phyloP scores from a whole-genome alignment of 2,329 filamentous ascomycete species.

The Colletotrichum melonis region DNA sequence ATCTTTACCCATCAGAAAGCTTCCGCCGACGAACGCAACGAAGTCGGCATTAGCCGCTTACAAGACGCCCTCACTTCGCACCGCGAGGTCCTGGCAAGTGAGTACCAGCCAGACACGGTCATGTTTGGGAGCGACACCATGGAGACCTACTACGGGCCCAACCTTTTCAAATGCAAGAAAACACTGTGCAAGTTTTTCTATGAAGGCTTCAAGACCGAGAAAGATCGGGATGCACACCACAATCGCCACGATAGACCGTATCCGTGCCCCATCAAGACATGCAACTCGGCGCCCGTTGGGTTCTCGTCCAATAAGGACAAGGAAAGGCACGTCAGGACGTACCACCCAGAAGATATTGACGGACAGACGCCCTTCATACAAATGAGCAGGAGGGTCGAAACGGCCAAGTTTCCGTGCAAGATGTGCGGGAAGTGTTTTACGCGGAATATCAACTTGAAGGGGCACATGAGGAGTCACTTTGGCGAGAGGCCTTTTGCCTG shows the following conservation, averaged over 20 bases:
- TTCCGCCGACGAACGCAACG: constrained; percentile 40
- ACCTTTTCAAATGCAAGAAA: constrained; percentile 54
- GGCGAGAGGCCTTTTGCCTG: constrained; percentile 46
- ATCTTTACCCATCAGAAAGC: constrained; percentile 37
- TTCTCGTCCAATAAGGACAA: constrained; percentile 53
- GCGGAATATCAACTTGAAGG: constrained; percentile 46
- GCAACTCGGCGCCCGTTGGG: constrained; percentile 48
- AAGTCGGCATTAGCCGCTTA: constrained; percentile 44
- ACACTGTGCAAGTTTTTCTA: constrained; percentile 55
- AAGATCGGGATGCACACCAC: constrained; percentile 48
- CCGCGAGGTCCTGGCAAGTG: constrained; percentile 43
- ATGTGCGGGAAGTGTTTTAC: constrained; percentile 52
- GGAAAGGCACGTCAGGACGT: constrained; percentile 45
- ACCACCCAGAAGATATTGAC: constrained; percentile 41
- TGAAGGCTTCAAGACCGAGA: constrained; percentile 49
- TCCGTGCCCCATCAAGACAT: constrained; percentile 48
- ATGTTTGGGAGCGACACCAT: constrained; percentile 14
- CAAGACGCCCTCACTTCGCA: constrained; percentile 41
- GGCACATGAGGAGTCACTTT: constrained; percentile 51
- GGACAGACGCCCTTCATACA: constrained; percentile 37
- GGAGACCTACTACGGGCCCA: constrained; percentile 49
- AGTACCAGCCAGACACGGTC: constrained; percentile 1
- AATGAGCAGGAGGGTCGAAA: constrained; percentile 36
- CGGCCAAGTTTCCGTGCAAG: constrained; percentile 43
- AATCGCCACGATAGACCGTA: constrained; percentile 53